A percentile compares a stretch with the other conserved stretches of the same genome.
phyloP scores from a whole-genome alignment of 305 asterid species.

The Salvia sclarea region DNA sequence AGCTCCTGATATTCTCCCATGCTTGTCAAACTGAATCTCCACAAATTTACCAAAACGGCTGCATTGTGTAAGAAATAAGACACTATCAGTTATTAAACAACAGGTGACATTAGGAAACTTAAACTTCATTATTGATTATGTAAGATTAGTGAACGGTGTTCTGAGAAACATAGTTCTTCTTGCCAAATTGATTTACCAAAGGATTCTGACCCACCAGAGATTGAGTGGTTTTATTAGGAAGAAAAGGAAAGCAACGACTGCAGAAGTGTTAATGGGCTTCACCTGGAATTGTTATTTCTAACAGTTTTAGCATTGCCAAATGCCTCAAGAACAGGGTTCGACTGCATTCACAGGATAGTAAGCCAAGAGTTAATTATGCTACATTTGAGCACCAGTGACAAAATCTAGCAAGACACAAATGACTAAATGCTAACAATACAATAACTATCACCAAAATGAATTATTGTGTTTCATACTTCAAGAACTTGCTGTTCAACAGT shows the following conservation, averaged over 20 bases:
- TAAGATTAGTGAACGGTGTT: constrained; percentile 16
- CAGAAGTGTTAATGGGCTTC: constrained; percentile 41
- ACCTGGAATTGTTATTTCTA: constrained; percentile 98
- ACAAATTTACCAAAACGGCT: constrained; percentile 98
- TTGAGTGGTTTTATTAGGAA: constrained; percentile 18
- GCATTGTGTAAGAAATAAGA: constrained; percentile 50
- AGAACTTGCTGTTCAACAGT: constrained; percentile 99
- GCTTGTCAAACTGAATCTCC: constrained; percentile 97
- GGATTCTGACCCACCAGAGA: constrained; percentile 9
- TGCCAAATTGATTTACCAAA: constrained; percentile 19
- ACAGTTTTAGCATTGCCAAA: constrained; percentile 99
- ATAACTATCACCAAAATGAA: constrained; percentile 31
- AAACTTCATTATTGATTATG: constrained; percentile 23
- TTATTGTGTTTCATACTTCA: constrained; percentile 64
- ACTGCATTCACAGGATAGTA: constrained; percentile 58
- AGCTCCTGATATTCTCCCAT: constrained; percentile 98
- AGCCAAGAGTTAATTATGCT: constrained; percentile 34
- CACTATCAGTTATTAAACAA: constrained; percentile 32
- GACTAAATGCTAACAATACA: constrained; percentile 19
- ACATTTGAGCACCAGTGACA: constrained; percentile 19
- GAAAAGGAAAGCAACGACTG: constrained; percentile 31
- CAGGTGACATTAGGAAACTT: constrained; percentile 22
- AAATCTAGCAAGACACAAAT: constrained; percentile 25
- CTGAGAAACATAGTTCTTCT: constrained; percentile 15
- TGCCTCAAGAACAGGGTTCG: constrained; percentile 99